Conservation (phyloP, 2,329 filamentous ascomycete species). For the Pseudogymnoascus sp. region DNA sequence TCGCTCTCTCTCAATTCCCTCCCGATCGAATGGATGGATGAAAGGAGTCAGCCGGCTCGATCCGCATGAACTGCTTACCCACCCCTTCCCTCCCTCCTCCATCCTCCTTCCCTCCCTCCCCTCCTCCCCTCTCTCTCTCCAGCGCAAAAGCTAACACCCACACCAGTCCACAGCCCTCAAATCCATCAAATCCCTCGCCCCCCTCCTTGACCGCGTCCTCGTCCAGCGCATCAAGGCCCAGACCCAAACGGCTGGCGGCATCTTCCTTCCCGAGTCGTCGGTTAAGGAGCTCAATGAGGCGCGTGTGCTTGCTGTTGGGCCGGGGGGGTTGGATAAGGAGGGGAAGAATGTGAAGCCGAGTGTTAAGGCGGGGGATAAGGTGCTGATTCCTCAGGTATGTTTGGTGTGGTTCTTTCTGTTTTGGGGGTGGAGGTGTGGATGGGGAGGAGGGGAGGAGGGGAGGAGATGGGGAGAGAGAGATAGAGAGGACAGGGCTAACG, state of each 20-base stretch:
- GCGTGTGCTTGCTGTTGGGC: constrained; percentile 89
- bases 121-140: too few relatives aligned
- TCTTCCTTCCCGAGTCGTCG: constrained; percentile 93
- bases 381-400: constrained; percentile 90
- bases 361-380: constrained; percentile 76
- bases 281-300: constrained; percentile 99
- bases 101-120: too few relatives aligned
- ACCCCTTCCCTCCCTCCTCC: neutral
- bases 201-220: constrained; percentile 94
- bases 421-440: neutral
- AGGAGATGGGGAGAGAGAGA: neutral
- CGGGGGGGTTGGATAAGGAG: constrained; percentile 77
- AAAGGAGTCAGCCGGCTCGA: neutral
- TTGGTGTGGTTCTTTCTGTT: constrained; percentile 25
- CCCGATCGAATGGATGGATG: neutral
- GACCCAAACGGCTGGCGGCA: constrained; percentile 88
- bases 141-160: too few relatives aligned
- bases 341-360: constrained; percentile 81
- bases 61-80: neutral
- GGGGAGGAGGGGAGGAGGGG: neutral
- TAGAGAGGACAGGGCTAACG: constrained; percentile 24
- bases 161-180: constrained; percentile 69
- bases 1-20: neutral
- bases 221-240: constrained; percentile 98
- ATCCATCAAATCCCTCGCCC: constrained; percentile 88